Conservation (phyloP, 108 stramenopile genomes). For the Cyclotella baltica region DNA sequence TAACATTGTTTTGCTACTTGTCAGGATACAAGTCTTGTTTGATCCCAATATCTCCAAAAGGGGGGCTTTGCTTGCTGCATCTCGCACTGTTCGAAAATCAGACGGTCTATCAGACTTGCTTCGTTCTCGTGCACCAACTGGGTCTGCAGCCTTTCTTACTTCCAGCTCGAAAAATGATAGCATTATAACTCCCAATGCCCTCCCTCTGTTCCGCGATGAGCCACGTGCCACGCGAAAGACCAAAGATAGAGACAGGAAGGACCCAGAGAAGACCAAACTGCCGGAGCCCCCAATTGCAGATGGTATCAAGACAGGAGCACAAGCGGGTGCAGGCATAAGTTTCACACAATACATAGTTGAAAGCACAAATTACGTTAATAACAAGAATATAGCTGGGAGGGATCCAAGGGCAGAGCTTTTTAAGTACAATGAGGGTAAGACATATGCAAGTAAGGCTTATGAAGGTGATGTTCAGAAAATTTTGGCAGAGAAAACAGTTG, state of each 20-base stretch:
- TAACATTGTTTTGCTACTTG: background rate
- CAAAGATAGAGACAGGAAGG: conserved; percentile 63
- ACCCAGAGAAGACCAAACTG: conserved; percentile 62
- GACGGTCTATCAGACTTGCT: conserved; percentile 81
- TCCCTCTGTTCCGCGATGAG: conserved; percentile 77
- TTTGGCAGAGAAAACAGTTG: conserved; percentile 82
- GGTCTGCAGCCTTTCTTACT: conserved; percentile 60
- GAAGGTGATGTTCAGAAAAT: conserved; percentile 70
- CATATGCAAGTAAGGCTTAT: conserved; percentile 55
- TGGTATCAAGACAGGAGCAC: conserved; percentile 69
- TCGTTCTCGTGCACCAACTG: conserved; percentile 72
- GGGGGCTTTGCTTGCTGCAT: conserved; percentile 70
- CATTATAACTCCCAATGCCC: conserved; percentile 73
- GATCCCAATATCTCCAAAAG: conserved; percentile 65
- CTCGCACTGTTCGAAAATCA: conserved; percentile 51
- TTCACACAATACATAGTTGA: conserved; percentile 78
- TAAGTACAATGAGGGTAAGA: conserved; percentile 79
- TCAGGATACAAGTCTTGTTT: conserved; percentile 66
- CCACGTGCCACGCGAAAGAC: conserved; percentile 61
- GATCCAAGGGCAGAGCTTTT: conserved; percentile 87
- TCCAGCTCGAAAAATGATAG: conserved; percentile 44
- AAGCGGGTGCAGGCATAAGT: conserved; percentile 50
- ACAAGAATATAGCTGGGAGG: conserved; percentile 79
- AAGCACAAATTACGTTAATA: conserved; percentile 49
- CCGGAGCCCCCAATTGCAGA: conserved; percentile 83